These are phyloP conservation scores for Candida tammaniensis DNA, from an alignment of 805 yeast genomes.

Conservation along the genomic window DNA sequence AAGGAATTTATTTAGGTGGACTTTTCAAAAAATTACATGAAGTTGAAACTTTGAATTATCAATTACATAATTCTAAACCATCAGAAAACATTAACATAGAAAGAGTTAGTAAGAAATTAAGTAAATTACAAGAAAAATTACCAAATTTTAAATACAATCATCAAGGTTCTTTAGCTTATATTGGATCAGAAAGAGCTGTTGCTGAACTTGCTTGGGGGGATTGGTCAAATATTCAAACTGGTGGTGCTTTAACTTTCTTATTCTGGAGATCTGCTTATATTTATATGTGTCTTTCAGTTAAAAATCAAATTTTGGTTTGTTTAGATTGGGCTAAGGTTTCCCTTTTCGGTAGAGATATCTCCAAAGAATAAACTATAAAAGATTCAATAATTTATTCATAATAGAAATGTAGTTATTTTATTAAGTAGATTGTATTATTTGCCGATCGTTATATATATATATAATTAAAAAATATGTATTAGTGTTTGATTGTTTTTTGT, in stretches of 20 bases:
- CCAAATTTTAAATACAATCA: constrained; percentile 77
- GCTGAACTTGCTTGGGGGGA: constrained; percentile 84
- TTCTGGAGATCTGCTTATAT: constrained; percentile 96
- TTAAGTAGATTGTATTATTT: too few relatives aligned
- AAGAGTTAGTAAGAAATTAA: constrained; percentile 46
- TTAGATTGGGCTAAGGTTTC: constrained; percentile 88
- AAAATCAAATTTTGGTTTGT: constrained; percentile 82
- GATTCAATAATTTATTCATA: too few relatives aligned
- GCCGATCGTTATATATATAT: too few relatives aligned
- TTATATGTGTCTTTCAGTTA: constrained; percentile 85
- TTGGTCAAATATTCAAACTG: constrained; percentile 75
- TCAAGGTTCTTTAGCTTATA: constrained; percentile 91
- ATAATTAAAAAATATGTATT: too few relatives aligned
- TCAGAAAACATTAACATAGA: constrained; percentile 39
- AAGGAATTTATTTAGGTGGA: constrained; percentile 77
- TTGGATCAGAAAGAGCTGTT: constrained; percentile 90
- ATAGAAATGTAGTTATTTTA: too few relatives aligned
- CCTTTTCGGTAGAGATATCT: constrained; percentile 90
- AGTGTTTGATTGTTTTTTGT: too few relatives aligned
- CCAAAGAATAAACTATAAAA: constrained; percentile 71
- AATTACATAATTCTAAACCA: constrained; percentile 37
- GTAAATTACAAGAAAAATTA: constrained; percentile 39
- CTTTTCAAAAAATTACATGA: constrained; percentile 65
- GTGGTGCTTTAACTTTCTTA: constrained; percentile 83
- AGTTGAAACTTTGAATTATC: constrained; percentile 54